Conservation (phyloP, 2,329 filamentous ascomycete genomes). For the Dactylellina cionopaga region DNA sequence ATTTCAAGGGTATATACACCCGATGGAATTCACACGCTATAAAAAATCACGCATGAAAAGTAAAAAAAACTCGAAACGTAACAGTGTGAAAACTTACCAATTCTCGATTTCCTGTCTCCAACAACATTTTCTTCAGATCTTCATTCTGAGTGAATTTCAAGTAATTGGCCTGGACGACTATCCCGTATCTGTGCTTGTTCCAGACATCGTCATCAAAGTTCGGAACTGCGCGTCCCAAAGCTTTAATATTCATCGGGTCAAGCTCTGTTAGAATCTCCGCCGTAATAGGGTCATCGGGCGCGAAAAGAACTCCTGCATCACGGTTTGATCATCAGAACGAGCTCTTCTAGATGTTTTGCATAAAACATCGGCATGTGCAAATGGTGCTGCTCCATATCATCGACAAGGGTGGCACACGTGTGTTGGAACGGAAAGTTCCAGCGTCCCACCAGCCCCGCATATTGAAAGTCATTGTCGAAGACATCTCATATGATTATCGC, state of each 20-base stretch:
- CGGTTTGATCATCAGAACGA: constrained; percentile 31
- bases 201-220: constrained; percentile 67
- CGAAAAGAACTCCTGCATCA: constrained; percentile 43
- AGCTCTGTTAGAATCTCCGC: constrained; percentile 63
- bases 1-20: too few relatives aligned
- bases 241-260: constrained; percentile 62
- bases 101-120: constrained; percentile 70
- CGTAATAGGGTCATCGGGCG: constrained; percentile 59
- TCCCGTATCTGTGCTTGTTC: constrained; percentile 65
- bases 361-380: constrained; percentile 19
- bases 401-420: constrained; percentile 15
- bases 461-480: background rate
- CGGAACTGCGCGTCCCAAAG: constrained; percentile 67
- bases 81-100: constrained; percentile 60
- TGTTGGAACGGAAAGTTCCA: background rate
- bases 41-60: too few relatives aligned
- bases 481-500: constrained; percentile 29
- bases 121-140: constrained; percentile 64
- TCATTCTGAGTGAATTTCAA: constrained; percentile 59
- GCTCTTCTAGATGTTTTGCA: constrained; percentile 15
- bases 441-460: background rate
- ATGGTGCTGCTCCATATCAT: background rate
- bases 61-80: background rate
- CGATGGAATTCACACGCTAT: too few relatives aligned
- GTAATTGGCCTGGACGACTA: constrained; percentile 65